Conservation (phyloP, 768 basidiomycete genomes). For the Ephemerocybe angulata region DNA sequence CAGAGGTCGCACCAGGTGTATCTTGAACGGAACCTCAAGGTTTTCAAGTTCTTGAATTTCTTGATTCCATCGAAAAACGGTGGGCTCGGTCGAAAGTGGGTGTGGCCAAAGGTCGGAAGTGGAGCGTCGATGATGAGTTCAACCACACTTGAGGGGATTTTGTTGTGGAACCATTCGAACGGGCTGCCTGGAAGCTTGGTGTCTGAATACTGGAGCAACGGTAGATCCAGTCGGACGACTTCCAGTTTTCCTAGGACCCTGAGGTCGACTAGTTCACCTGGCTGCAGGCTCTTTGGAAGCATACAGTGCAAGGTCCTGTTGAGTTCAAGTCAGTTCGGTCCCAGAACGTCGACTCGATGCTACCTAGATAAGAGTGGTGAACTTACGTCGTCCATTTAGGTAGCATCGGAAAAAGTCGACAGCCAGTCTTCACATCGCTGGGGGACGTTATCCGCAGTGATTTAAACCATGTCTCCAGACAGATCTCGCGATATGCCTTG, state of each 20-base stretch:
- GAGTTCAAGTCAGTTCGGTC: too few relatives aligned
- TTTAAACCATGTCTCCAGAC: background rate
- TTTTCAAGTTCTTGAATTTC: background rate
- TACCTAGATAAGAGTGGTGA: background rate
- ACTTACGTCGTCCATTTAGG: background rate
- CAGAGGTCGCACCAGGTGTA: background rate
- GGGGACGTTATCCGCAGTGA: background rate
- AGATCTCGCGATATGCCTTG: background rate
- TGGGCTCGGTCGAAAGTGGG: background rate
- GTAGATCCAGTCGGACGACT: too few relatives aligned
- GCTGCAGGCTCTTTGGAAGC: too few relatives aligned
- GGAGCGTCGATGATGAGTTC: background rate
- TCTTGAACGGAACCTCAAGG: background rate
- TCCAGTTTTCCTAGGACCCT: too few relatives aligned
- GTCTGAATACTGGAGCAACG: too few relatives aligned
- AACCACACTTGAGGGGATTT: too few relatives aligned
- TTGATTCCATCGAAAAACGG: background rate
- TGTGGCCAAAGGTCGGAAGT: background rate
- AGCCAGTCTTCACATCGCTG: background rate
- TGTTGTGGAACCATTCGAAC: too few relatives aligned
- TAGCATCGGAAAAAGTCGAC: background rate
- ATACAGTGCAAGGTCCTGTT: too few relatives aligned
- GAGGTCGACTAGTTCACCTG: too few relatives aligned
- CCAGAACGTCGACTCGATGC: background rate
- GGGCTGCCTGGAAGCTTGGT: too few relatives aligned